phyloP scores from a whole-genome alignment of 768 basidiomycete genomes.

The Lactifluus volemus region DNA sequence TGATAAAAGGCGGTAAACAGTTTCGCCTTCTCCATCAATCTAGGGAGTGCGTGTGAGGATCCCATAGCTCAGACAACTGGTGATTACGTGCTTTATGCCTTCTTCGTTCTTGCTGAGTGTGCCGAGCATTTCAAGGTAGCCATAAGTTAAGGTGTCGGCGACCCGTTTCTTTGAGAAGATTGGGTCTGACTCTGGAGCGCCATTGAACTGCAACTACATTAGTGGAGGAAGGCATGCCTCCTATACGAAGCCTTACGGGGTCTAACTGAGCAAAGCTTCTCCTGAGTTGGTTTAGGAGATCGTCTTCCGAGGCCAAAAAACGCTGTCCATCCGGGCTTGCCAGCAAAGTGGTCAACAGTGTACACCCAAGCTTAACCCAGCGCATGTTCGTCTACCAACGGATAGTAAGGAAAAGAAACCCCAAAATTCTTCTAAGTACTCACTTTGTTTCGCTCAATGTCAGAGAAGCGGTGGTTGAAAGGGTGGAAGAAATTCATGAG shows the following conservation, averaged over 20 bases:
- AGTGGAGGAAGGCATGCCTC: background rate
- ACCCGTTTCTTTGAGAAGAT: conserved; percentile 81
- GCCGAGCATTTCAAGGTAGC: conserved; percentile 95
- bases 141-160: conserved; percentile 74
- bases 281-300: conserved; percentile 72
- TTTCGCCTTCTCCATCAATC: conserved; percentile 83
- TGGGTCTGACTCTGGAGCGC: conserved; percentile 62
- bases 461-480: conserved; percentile 78
- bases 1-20: conserved; percentile 96
- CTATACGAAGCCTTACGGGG: conserved; percentile 47
- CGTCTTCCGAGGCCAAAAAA: conserved; percentile 76
- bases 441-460: conserved; percentile 64
- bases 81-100: conserved; percentile 61
- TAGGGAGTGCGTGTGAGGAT: conserved; percentile 24
- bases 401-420: background rate
- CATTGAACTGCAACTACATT: conserved; percentile 47
- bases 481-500: conserved; percentile 94
- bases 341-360: conserved; percentile 74
- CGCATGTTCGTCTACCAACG: conserved; percentile 54
- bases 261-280: conserved; percentile 89
- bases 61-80: background rate
- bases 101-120: conserved; percentile 81
- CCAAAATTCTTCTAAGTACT: background rate
- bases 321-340: conserved; percentile 74
- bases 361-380: conserved; percentile 83